phyloP scores from a whole-genome alignment of 2,329 filamentous ascomycete genomes.

The Fusarium subglutinans region DNA sequence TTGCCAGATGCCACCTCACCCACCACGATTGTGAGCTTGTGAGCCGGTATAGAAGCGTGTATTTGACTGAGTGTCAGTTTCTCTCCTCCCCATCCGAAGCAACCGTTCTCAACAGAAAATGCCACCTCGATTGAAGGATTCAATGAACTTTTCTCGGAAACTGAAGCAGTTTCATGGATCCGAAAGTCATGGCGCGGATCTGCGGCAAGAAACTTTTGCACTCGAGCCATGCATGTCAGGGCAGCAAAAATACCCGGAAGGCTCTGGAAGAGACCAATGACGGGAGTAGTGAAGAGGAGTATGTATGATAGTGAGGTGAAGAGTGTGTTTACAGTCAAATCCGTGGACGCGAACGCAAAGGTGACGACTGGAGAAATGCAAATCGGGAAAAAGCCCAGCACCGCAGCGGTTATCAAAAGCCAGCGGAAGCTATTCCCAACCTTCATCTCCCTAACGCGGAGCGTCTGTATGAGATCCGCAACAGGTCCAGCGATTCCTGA shows the following conservation, averaged over 20 bases:
- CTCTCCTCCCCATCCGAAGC: conserved; percentile 42
- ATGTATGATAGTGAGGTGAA: conserved; percentile 50
- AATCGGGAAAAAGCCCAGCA: conserved; percentile 47
- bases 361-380: conserved; percentile 48
- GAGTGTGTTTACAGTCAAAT: conserved; percentile 42
- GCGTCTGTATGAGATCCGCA: conserved; percentile 41
- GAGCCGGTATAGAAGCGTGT: conserved; percentile 20
- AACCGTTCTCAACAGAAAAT: conserved; percentile 30
- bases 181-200: conserved; percentile 41
- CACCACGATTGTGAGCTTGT: conserved; percentile 47
- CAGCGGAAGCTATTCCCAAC: conserved; percentile 42
- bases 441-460: conserved; percentile 44
- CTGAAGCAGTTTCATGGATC: not conserved
- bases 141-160: conserved; percentile 1
- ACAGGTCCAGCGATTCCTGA: conserved; percentile 44
- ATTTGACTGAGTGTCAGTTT: conserved; percentile 35
- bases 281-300: conserved; percentile 46
- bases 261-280: conserved; percentile 46
- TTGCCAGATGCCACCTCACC: conserved; percentile 52
- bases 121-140: not conserved
- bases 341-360: conserved; percentile 43
- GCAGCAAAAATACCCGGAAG: conserved; percentile 46
- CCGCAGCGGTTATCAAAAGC: conserved; percentile 33
- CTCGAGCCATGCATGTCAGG: conserved; percentile 46
- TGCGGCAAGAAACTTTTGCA: conserved; percentile 50